These are phyloP conservation scores for Taphrina deformans DNA, from an alignment of 1,139 yeast species.

Conservation along the genomic window DNA sequence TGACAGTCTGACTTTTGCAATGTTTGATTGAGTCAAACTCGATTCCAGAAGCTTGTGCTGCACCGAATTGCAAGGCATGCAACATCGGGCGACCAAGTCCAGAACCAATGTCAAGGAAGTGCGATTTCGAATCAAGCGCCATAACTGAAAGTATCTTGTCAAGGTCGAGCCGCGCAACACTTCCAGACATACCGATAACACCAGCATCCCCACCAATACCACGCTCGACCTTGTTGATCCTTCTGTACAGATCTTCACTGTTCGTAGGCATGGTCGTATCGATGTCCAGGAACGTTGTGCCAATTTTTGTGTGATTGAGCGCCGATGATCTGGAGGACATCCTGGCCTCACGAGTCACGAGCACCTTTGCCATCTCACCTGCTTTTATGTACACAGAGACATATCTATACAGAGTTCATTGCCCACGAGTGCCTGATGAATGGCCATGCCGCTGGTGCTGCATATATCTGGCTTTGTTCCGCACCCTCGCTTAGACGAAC, in stretches of 20 bases:
- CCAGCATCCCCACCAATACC: conserved; percentile 15
- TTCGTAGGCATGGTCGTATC: not conserved
- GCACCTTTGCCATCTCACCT: not conserved
- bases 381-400: not conserved
- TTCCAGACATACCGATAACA: conserved; percentile 17
- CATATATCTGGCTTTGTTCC: not conserved
- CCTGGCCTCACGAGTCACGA: not conserved
- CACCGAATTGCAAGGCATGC: conserved; percentile 7
- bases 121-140: not conserved
- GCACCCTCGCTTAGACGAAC: not conserved
- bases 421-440: not conserved
- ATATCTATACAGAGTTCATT: not conserved
- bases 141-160: not conserved
- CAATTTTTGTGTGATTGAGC: not conserved
- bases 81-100: conserved; percentile 21
- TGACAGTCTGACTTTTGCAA: conserved; percentile 8
- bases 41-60: conserved; percentile 10
- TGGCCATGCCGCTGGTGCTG: not conserved
- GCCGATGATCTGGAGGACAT: not conserved
- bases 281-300: not conserved
- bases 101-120: conserved; percentile 14
- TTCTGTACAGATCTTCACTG: conserved; percentile 2
- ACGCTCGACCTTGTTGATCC: conserved; percentile 14
- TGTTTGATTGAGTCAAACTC: conserved; percentile 17
- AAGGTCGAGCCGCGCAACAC: conserved; percentile 6